Base-by-base conservation (phyloP, 345 rosid genomes). In the Eucalyptus tenuipes region DNA sequence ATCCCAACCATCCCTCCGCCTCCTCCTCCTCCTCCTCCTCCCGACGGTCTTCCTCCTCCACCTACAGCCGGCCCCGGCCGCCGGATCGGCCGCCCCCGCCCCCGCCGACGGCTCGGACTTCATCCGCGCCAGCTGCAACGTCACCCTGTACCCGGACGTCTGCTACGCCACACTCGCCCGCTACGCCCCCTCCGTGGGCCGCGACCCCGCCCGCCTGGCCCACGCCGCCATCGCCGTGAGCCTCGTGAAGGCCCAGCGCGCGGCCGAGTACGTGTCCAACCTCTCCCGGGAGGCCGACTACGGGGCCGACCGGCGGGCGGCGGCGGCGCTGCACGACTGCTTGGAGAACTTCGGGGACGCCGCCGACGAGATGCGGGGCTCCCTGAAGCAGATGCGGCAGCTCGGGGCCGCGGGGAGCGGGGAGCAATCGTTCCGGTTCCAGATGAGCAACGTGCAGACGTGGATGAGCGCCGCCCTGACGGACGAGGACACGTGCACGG, bases 381-480 rank as follows among this genome's bases (percentile, higher is more conserved):
- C 99, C 47, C 89, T 96, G 29, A 93, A 89, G 88, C 98, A 96
- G 95, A 94, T 97, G 93, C 88, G 94, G 14, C 92, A 91, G 90
- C 90, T 95, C 22, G 92, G 91, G 48, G 87, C 92, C 11, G 79
- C 92, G 5, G 91, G 94, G 82, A 57, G 90, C 4, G 89, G 93
- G 42, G 89, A 91, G 40, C 93, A 93, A 88, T 86, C 93, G 81
- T 95, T 96, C 87, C 89, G 93, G 93, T 97, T 96, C 91, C 94
- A 92, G 89, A 93, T 97, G 94, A 94, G 97, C 71, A 97, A 97
- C 90, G 98, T 97, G 49, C 93, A 95, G 91, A 97, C 98, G 80
- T 97, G 99, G 99, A 96, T 97, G 94, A 97, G 99, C 92, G 96
- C 99, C 0, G 97, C 99, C 15, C 86, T 97, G 91, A 96, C 98